Conservation (phyloP, 352 stramenopile genomes). For the Phytophthora ohioensis region DNA sequence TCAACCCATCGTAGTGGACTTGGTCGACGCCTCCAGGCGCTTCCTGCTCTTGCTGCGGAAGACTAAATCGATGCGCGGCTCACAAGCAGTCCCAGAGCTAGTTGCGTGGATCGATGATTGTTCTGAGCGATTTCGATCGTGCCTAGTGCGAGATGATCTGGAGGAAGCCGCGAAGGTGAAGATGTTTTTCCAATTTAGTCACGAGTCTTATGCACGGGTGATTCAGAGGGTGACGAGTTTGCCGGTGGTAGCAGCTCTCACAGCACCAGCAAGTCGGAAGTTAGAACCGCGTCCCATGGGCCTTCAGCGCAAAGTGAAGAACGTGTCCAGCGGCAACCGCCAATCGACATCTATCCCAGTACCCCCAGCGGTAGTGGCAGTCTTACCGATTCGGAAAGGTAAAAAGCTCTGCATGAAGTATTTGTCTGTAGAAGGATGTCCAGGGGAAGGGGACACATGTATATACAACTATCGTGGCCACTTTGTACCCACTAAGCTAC, state of each 20-base stretch:
- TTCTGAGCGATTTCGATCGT: slow-evolving; percentile 4
- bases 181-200: slow-evolving; percentile 9
- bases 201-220: slow-evolving; percentile 15
- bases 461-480: slow-evolving; percentile 16
- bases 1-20: not conserved
- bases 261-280: too few relatives aligned
- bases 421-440: slow-evolving; percentile 9
- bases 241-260: not conserved
- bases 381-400: slow-evolving; percentile 7
- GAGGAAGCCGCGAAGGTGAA: not conserved
- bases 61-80: not conserved
- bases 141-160: not conserved
- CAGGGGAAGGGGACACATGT: slow-evolving; percentile 9
- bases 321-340: not conserved
- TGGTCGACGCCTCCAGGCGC: not conserved
- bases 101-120: slow-evolving; percentile 18
- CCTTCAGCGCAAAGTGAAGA: not conserved
- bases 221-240: slow-evolving; percentile 13
- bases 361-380: not conserved
- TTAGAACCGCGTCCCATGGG: not conserved
- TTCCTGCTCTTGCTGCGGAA: slow-evolving; percentile 10
- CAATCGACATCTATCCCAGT: not conserved
- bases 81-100: slow-evolving; percentile 9
- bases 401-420: slow-evolving; percentile 26
- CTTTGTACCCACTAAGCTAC: slow-evolving; percentile 3